These are phyloP conservation scores for Salix suchowensis DNA, from an alignment of 345 rosid species.

Conservation along the genomic window DNA sequence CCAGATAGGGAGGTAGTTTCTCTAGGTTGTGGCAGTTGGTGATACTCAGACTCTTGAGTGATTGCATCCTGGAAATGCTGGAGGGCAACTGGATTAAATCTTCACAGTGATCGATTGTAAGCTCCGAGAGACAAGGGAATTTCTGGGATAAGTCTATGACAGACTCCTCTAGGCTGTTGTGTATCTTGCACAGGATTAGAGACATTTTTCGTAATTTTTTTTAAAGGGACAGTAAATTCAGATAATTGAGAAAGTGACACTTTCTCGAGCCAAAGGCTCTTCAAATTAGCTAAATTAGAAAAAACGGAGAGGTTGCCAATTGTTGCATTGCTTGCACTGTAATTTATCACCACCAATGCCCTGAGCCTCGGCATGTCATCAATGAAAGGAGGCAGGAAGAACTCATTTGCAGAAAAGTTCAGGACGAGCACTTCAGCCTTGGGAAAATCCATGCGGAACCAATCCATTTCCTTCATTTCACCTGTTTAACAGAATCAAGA, in stretches of 20 bases:
- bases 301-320: constrained; percentile 53
- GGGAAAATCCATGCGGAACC: constrained; percentile 76
- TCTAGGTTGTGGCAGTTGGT: constrained; percentile 77
- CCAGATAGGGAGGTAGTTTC: constrained; percentile 49
- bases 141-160: constrained; percentile 37
- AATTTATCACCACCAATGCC: constrained; percentile 66
- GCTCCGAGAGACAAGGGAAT: constrained; percentile 62
- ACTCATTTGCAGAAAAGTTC: constrained; percentile 57
- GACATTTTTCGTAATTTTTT: constrained; percentile 54
- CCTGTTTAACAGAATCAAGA: constrained; percentile 33
- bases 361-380: constrained; percentile 69
- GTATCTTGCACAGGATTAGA: constrained; percentile 68
- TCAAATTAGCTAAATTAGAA: constrained; percentile 43
- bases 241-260: constrained; percentile 48
- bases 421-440: constrained; percentile 79
- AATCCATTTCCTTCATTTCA: constrained; percentile 77
- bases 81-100: constrained; percentile 59
- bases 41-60: constrained; percentile 60
- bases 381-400: constrained; percentile 73
- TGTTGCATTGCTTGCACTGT: constrained; percentile 45
- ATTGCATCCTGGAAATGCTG: constrained; percentile 43
- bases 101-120: constrained; percentile 75
- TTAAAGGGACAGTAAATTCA: constrained; percentile 39
- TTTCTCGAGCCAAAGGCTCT: constrained; percentile 88
- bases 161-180: constrained; percentile 49